Evolutionary conservation across 768 basidiomycete species (phyloP).

Genomic region (Trametes elegans): DNA sequence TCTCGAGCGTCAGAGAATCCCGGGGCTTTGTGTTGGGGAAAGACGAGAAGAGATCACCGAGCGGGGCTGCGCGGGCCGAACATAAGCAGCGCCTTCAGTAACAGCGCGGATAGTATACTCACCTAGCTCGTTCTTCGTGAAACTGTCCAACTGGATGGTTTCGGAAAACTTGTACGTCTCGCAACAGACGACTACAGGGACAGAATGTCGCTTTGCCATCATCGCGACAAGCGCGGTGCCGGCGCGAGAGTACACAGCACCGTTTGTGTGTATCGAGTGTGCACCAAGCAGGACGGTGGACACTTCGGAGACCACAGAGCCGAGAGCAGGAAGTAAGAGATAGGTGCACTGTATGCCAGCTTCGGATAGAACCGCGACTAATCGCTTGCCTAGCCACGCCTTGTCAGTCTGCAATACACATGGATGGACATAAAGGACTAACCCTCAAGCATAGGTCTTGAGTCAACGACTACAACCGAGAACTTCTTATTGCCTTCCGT

Average conservation of each 20-base stretch:
- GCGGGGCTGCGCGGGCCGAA: slow-evolving; percentile 24
- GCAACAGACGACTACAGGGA: slow-evolving; percentile 95
- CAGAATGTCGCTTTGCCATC: slow-evolving; percentile 86
- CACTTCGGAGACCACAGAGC: slow-evolving; percentile 76
- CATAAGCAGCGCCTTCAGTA: not conserved
- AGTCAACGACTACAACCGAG: slow-evolving; percentile 91
- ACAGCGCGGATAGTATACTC: slow-evolving; percentile 22
- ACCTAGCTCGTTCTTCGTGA: slow-evolving; percentile 97
- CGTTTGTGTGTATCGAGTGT: slow-evolving; percentile 93
- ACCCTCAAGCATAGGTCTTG: slow-evolving; percentile 94
- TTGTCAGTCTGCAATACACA: slow-evolving; percentile 1
- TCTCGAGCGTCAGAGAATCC: slow-evolving; percentile 27
- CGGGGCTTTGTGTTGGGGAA: slow-evolving; percentile 33
- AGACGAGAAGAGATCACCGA: slow-evolving; percentile 34
- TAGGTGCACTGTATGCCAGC: slow-evolving; percentile 85
- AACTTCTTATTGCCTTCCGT: slow-evolving; percentile 76
- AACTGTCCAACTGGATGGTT: slow-evolving; percentile 86
- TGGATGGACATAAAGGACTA: not conserved
- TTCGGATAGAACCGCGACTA: slow-evolving; percentile 67
- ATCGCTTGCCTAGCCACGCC: slow-evolving; percentile 60
- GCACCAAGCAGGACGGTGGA: slow-evolving; percentile 89
- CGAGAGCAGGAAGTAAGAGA: slow-evolving; percentile 82
- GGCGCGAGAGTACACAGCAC: slow-evolving; percentile 88
- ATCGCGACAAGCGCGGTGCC: slow-evolving; percentile 96
- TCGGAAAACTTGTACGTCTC: slow-evolving; percentile 99